Evolutionary conservation across 2,329 filamentous ascomycete species (phyloP).

Genomic region (Stagonosporopsis rhizophila): DNA sequence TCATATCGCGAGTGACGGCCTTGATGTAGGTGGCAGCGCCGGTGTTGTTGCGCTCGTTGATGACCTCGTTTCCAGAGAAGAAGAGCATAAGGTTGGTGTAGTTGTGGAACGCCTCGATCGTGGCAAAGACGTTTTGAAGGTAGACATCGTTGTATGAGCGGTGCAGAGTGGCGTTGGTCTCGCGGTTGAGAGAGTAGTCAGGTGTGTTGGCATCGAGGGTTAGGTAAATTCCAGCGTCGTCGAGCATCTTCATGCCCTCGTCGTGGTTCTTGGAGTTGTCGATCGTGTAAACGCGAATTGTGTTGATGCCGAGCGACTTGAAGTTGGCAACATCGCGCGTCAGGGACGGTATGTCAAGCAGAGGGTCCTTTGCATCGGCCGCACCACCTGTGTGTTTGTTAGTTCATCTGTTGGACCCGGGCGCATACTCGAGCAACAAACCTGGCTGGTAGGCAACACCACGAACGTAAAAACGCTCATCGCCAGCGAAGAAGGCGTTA

Average conservation of each 20-base stretch:
- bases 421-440: constrained; percentile 50
- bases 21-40: constrained; percentile 73
- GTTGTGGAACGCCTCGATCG: constrained; percentile 77
- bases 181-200: constrained; percentile 84
- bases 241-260: constrained; percentile 81
- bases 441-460: constrained; percentile 72
- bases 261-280: constrained; percentile 86
- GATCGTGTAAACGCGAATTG: constrained; percentile 88
- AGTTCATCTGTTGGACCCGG: constrained; percentile 38
- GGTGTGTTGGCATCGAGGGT: constrained; percentile 90
- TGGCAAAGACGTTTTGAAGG: constrained; percentile 81
- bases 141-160: constrained; percentile 86
- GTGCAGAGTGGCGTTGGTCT: constrained; percentile 60
- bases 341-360: constrained; percentile 73
- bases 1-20: constrained; percentile 80
- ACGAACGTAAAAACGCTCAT: constrained; percentile 66
- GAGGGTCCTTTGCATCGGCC: constrained; percentile 66
- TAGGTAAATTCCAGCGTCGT: constrained; percentile 88
- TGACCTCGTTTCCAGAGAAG: constrained; percentile 82
- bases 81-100: constrained; percentile 87
- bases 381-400: constrained; percentile 49
- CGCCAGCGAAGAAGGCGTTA: constrained; percentile 69
- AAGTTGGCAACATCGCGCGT: constrained; percentile 81
- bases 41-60: constrained; percentile 69
- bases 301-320: constrained; percentile 86